These are phyloP conservation scores for Helianthus annuus DNA, from an alignment of 129 eudicot genomes.

Conservation along the genomic window HanXRQr2.0-SUNRISE NC_035434.2:173209525-173210024, in stretches of 20 bases:
- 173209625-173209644: conserved; percentile 78
- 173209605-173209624: conserved; percentile 95
- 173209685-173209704: conserved; percentile 80
- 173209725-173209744: conserved; percentile 21
- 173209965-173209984: conserved; percentile 85
- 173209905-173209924: conserved; percentile 96
- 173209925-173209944: conserved; percentile 81
- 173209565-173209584: conserved; percentile 60
- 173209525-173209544: conserved; percentile 74
- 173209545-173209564: conserved; percentile 83
- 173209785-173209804: conserved; percentile 82
- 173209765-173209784: conserved; percentile 52
- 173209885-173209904: conserved; percentile 86
- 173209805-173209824: conserved; percentile 86
- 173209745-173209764: not conserved
- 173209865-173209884: conserved; percentile 89
- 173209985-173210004: conserved; percentile 90
- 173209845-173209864: conserved; percentile 79
- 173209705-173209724: conserved; percentile 56
- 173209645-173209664: conserved; percentile 75
- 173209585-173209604: conserved; percentile 75
- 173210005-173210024: conserved; percentile 26
- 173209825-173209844: conserved; percentile 66
- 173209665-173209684: conserved; percentile 82
- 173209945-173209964: conserved; percentile 74